phyloP scores from a whole-genome alignment of 768 basidiomycete genomes.

The Mycena galericulata region DNA sequence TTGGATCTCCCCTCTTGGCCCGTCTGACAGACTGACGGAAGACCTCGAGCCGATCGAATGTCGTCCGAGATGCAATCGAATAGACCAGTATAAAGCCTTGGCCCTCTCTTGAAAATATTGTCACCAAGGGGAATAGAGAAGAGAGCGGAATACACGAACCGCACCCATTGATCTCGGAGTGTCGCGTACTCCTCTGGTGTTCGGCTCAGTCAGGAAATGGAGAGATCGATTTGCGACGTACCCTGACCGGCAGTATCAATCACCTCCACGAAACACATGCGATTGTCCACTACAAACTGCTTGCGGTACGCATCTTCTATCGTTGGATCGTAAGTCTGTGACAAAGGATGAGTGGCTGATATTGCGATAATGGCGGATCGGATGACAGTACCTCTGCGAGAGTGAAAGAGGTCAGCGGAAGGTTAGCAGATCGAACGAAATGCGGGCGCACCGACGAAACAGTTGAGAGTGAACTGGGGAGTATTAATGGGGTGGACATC shows the following conservation, averaged over 20 bases:
- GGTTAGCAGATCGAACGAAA: neutral
- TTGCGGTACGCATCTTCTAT: slow-evolving; percentile 99
- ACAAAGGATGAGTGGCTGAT: slow-evolving; percentile 32
- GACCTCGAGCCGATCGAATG: slow-evolving; percentile 90
- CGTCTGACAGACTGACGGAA: slow-evolving; percentile 92
- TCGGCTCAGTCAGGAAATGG: slow-evolving; percentile 36
- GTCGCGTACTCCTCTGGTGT: slow-evolving; percentile 94
- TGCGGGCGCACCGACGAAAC: slow-evolving; percentile 86
- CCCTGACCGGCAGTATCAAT: slow-evolving; percentile 99
- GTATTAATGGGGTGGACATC: slow-evolving; percentile 17
- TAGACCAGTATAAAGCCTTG: slow-evolving; percentile 99
- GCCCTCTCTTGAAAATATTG: slow-evolving; percentile 73
- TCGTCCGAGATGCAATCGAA: slow-evolving; percentile 93
- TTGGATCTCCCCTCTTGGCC: slow-evolving; percentile 86
- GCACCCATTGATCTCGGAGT: slow-evolving; percentile 97
- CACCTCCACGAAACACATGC: slow-evolving; percentile 96
- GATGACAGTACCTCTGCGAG: slow-evolving; percentile 27
- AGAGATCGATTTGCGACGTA: slow-evolving; percentile 50
- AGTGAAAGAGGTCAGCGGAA: slow-evolving; percentile 14
- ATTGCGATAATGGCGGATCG: slow-evolving; percentile 28
- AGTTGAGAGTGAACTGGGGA: slow-evolving; percentile 90
- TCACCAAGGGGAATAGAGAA: slow-evolving; percentile 19
- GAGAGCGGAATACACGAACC: slow-evolving; percentile 64
- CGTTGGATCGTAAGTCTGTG: slow-evolving; percentile 95
- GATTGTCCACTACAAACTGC: slow-evolving; percentile 93